Evolutionary conservation across 371 early-diverging fungal genomes (phyloP), one percentile per base, ranked within the genome.

Genomic region (Lichtheimia corymbifera): DNA sequence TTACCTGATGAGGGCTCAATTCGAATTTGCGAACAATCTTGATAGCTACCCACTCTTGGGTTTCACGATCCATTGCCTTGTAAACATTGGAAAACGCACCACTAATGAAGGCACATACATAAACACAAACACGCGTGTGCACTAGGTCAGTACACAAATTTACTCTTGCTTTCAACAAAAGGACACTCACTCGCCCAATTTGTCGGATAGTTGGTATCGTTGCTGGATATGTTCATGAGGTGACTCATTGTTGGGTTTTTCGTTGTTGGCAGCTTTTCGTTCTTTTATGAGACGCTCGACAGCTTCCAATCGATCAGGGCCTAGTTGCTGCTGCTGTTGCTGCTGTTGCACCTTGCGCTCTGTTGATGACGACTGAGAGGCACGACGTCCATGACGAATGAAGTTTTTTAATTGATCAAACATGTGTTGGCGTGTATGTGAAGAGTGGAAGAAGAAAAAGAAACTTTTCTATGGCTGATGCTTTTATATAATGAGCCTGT

Each of bases 71-170:
- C 40, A 71, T 67, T n/a, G 90, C 93, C 58, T 83, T 80, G 78
- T 88, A 91, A 4, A 93, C 93, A 55, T 80, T 86, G 55, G 90
- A 90, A 74, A 93, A 93, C 15, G 92, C 93, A 53, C 93, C 93
- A 69, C 89, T 89, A 53, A 45, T 51, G 17, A 52, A 45, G 20
- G 41, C n/a, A 28, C 9, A 30, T 49, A 43, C 40, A 20, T 2
- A 15, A 27, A 22, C 1, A 14, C 9, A 44, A 41, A 45, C 18
- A 18, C 15, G 45, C 45, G 15, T 6, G 14, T 47, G 22, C 22
- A 22, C 47, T n/a, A 9, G 18, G 22, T 18, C 35, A 35, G 35
- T 35, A 35, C 41, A 45, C 28, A 17, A n/a, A 72, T 42, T 1
- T 22, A 35, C 4, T 4, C 28, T 28, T 28, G 4, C 35, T 35